Evolutionary conservation across 345 rosid genomes (phyloP).

Genomic region (Physaria fendleri): DNA sequence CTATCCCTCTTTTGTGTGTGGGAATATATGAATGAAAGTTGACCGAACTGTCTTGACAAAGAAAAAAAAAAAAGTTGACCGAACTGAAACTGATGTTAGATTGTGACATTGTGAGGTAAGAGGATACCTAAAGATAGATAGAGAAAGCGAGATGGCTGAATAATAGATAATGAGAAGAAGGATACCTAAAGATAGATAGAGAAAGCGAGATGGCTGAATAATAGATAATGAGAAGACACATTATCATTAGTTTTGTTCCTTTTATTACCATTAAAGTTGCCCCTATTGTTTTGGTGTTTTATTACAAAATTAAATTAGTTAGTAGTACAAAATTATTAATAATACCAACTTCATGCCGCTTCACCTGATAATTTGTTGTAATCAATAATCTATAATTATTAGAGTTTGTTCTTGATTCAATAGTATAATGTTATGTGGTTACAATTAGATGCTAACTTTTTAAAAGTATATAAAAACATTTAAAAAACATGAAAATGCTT

Average conservation of each 20-base stretch:
- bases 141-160: slow-evolving; percentile 3
- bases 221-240: slow-evolving; percentile 26
- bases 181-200: slow-evolving; percentile 19
- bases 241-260: slow-evolving; percentile 17
- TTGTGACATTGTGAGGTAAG: slow-evolving; percentile 21
- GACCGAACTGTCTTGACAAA: too few species aligned
- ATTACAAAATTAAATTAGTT: not conserved
- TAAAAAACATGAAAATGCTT: not conserved
- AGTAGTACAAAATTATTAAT: not conserved
- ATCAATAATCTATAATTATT: slow-evolving; percentile 11
- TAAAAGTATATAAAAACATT: not conserved
- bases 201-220: slow-evolving; percentile 2
- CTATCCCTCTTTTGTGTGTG: not conserved
- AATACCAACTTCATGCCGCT: slow-evolving; percentile 19
- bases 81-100: not conserved
- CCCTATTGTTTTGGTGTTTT: not conserved
- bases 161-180: too few species aligned
- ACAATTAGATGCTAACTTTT: slow-evolving; percentile 7
- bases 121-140: slow-evolving; percentile 18
- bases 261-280: slow-evolving; percentile 15
- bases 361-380: slow-evolving; percentile 20
- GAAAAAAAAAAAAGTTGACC: too few species aligned
- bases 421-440: slow-evolving; percentile 5
- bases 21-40: slow-evolving; percentile 13
- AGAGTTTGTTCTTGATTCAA: slow-evolving; percentile 10